phyloP scores from a whole-genome alignment of 768 basidiomycete species.

The Auriculariales sp. region DNA sequence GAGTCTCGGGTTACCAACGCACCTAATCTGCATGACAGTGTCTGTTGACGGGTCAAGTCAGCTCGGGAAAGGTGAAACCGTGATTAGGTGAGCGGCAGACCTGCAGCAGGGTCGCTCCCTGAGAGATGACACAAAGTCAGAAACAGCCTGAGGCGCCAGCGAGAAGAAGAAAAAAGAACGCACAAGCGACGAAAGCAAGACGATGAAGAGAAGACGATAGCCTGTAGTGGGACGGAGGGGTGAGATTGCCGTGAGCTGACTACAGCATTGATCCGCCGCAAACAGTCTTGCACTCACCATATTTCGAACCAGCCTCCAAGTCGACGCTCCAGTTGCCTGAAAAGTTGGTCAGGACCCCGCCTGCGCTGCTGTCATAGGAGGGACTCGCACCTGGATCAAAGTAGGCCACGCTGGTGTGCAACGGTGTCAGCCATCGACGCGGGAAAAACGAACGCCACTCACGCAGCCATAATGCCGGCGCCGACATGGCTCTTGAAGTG shows the following conservation, averaged over 20 bases:
- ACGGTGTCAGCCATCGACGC: background rate
- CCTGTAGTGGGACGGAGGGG: constrained; percentile 14
- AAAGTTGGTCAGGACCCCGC: background rate
- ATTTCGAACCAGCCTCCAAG: constrained; percentile 72
- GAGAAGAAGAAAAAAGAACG: constrained; percentile 61
- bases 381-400: constrained; percentile 65
- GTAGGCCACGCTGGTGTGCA: constrained; percentile 71
- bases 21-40: constrained; percentile 68
- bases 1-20: background rate
- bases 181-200: constrained; percentile 68
- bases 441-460: background rate
- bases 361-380: background rate
- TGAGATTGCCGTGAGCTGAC: no score
- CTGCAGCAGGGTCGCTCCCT: background rate
- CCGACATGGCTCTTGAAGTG: constrained; percentile 58
- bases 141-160: background rate
- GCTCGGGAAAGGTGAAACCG: background rate
- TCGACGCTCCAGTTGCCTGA: constrained; percentile 88
- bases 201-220: constrained; percentile 73
- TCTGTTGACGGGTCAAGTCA: constrained; percentile 21
- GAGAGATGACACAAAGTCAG: background rate
- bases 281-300: constrained; percentile 17
- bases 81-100: background rate
- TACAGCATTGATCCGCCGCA: background rate
- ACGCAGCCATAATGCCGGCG: constrained; percentile 54